These are phyloP conservation scores for Hypoxylon sp. DNA, from an alignment of 2,329 filamentous ascomycete species.

Conservation along the genomic window DNA sequence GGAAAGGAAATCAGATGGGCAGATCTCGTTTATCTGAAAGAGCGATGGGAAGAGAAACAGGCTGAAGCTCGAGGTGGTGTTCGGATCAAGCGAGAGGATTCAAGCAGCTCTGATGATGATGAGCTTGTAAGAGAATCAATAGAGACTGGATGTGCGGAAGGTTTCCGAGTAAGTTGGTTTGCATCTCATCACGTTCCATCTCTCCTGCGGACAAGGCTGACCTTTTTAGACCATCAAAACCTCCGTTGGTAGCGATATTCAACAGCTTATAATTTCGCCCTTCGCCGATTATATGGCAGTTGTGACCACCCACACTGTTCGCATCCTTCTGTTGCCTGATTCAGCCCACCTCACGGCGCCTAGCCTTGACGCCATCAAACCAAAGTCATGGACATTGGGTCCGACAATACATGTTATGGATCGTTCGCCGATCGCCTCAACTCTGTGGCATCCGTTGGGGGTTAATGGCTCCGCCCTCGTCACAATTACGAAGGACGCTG, in stretches of 20 bases:
- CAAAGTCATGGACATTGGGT: slow-evolving; percentile 92
- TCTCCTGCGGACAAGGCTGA: slow-evolving; percentile 25
- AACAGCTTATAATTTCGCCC: slow-evolving; percentile 87
- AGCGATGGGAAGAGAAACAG: slow-evolving; percentile 63
- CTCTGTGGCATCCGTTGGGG: slow-evolving; percentile 93
- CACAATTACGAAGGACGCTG: slow-evolving; percentile 89
- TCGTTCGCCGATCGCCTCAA: slow-evolving; percentile 83
- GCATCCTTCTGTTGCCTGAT: slow-evolving; percentile 89
- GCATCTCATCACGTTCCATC: slow-evolving; percentile 1
- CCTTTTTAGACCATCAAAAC: slow-evolving; percentile 77
- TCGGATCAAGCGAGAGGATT: slow-evolving; percentile 66
- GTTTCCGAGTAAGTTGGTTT: slow-evolving; percentile 63
- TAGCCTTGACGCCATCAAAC: slow-evolving; percentile 78
- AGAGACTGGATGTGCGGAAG: slow-evolving; percentile 55
- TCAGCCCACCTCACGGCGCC: slow-evolving; percentile 79
- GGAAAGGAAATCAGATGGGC: slow-evolving; percentile 95
- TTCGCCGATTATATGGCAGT: slow-evolving; percentile 86
- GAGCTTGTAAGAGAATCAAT: slow-evolving; percentile 52
- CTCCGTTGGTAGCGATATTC: slow-evolving; percentile 84
- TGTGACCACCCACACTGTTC: slow-evolving; percentile 87
- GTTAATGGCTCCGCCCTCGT: slow-evolving; percentile 86
- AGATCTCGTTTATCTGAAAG: slow-evolving; percentile 85
- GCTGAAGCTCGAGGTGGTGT: slow-evolving; percentile 54
- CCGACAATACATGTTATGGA: slow-evolving; percentile 93
- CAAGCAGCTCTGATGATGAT: slow-evolving; percentile 55